Conservation (phyloP, 2,329 filamentous ascomycete genomes). For the Epichloe elymi region DNA sequence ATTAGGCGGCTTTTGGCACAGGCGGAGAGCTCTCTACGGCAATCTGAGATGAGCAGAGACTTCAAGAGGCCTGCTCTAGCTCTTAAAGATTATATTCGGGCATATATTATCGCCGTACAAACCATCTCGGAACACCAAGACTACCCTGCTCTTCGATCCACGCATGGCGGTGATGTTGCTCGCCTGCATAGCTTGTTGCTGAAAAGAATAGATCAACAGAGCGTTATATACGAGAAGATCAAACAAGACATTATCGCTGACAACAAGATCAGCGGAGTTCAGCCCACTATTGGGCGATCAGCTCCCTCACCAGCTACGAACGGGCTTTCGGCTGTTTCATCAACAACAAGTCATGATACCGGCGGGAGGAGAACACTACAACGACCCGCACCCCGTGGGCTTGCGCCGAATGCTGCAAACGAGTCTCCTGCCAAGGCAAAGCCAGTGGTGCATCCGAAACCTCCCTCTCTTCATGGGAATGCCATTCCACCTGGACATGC, state of each 20-base stretch:
- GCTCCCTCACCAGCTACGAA: conserved; percentile 9
- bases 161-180: conserved; percentile 31
- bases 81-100: conserved; percentile 72
- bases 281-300: conserved; percentile 21
- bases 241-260: conserved; percentile 49
- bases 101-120: conserved; percentile 66
- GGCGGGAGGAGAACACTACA: neutral
- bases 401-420: conserved; percentile 8
- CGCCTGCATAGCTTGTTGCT: conserved; percentile 37
- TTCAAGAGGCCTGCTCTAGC: conserved; percentile 60
- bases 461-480: conserved; percentile 51
- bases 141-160: conserved; percentile 49
- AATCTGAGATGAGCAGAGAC: conserved; percentile 48
- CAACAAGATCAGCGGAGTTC: conserved; percentile 48
- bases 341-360: neutral
- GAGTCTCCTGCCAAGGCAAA: conserved; percentile 22
- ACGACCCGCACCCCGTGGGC: conserved; percentile 2
- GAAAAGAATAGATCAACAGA: conserved; percentile 34
- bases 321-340: neutral
- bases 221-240: conserved; percentile 40
- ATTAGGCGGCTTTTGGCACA: conserved; percentile 39
- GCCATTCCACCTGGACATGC: conserved; percentile 23
- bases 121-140: conserved; percentile 65
- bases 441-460: conserved; percentile 50
- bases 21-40: conserved; percentile 39